These are phyloP conservation scores for Eimeria sp. DNA, from an alignment of 169 alveolate species.

Conservation along the genomic window DNA sequence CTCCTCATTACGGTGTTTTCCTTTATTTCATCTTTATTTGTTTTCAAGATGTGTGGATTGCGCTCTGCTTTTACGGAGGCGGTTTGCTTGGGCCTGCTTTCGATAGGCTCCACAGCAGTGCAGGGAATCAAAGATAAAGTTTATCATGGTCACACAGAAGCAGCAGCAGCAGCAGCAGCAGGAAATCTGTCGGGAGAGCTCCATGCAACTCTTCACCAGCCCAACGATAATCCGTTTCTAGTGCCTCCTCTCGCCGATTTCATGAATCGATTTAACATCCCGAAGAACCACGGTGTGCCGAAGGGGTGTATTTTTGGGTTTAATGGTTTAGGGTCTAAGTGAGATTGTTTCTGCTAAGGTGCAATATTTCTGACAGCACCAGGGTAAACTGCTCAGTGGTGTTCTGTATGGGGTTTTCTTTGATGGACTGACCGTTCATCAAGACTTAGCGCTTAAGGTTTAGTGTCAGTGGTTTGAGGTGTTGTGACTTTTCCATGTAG, in stretches of 20 bases:
- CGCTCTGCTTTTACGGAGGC: background rate
- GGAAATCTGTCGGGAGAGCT: background rate
- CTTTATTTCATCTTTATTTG: no score
- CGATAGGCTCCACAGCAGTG: background rate
- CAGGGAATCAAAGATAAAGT: background rate
- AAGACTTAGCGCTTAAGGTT: background rate
- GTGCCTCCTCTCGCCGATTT: slow-evolving; percentile 22
- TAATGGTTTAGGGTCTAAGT: background rate
- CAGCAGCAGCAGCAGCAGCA: slow-evolving; percentile 13
- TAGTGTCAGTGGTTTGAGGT: background rate
- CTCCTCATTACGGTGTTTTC: background rate
- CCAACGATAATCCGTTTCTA: slow-evolving; percentile 19
- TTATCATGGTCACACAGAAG: background rate
- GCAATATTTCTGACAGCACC: no score
- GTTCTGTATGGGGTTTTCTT: no score
- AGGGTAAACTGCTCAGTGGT: no score
- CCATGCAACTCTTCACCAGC: background rate
- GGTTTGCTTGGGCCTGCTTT: background rate
- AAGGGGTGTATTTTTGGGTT: background rate
- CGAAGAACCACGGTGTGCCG: slow-evolving; percentile 65
- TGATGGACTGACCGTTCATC: no score
- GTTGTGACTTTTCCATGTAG: background rate
- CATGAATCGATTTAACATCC: slow-evolving; percentile 60
- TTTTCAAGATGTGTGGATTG: background rate
- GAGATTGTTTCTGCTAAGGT: no score